These are phyloP conservation scores for Halenospora varia DNA, from an alignment of 495 filamentous ascomycete species.

Conservation along the genomic window DNA sequence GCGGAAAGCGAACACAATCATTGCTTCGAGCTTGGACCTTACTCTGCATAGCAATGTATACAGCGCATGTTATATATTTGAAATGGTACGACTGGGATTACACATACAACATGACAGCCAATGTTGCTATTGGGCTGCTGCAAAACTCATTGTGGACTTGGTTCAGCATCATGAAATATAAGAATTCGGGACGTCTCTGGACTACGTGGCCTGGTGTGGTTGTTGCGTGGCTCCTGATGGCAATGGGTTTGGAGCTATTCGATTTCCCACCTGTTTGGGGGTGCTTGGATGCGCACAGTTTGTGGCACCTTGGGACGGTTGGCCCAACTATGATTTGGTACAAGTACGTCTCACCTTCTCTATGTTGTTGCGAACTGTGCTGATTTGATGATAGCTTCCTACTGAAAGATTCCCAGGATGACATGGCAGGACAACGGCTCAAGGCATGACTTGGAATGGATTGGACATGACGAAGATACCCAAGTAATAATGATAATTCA, in stretches of 20 bases:
- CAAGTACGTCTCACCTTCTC: slow-evolving; percentile 60
- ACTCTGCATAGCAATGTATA: slow-evolving; percentile 67
- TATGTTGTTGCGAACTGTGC: slow-evolving; percentile 8
- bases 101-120: slow-evolving; percentile 95
- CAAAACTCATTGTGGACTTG: slow-evolving; percentile 82
- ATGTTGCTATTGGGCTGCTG: slow-evolving; percentile 75
- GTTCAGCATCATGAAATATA: slow-evolving; percentile 75
- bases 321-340: slow-evolving; percentile 90
- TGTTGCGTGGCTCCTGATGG: slow-evolving; percentile 85
- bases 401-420: slow-evolving; percentile 72
- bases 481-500: not conserved
- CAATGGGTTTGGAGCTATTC: slow-evolving; percentile 92
- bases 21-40: slow-evolving; percentile 69
- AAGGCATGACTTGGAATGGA: slow-evolving; percentile 14
- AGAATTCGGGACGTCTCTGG: slow-evolving; percentile 66
- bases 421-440: slow-evolving; percentile 45
- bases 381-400: slow-evolving; percentile 58
- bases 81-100: slow-evolving; percentile 89
- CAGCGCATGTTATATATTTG: slow-evolving; percentile 76
- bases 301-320: slow-evolving; percentile 95
- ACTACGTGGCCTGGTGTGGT: slow-evolving; percentile 88
- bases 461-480: not conserved
- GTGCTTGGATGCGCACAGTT: slow-evolving; percentile 85
- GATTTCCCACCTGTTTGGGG: slow-evolving; percentile 88
- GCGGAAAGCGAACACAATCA: slow-evolving; percentile 49